Evolutionary conservation across 345 rosid species (phyloP).

Genomic region (Arabis hirsuta): DNA sequence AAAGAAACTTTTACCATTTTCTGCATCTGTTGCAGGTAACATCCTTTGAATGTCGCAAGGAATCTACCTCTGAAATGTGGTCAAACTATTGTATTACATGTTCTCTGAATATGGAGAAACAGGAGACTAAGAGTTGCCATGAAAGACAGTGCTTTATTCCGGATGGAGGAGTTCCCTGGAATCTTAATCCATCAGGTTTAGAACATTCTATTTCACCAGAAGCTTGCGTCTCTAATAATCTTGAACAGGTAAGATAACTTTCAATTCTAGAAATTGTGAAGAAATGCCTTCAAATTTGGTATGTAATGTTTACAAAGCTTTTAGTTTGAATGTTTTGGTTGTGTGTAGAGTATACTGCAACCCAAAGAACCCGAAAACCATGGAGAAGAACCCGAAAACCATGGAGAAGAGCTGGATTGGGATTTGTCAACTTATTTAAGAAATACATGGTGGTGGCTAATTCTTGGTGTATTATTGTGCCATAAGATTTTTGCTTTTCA

Average conservation of each 20-base stretch:
- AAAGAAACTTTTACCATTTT: neutral
- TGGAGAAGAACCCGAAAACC: conserved; percentile 24
- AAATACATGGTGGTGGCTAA: conserved; percentile 59
- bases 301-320: conserved; percentile 12
- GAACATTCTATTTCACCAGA: conserved; percentile 38
- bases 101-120: conserved; percentile 15
- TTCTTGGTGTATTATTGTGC: conserved; percentile 49
- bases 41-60: conserved; percentile 35
- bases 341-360: conserved; percentile 47
- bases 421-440: conserved; percentile 41
- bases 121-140: neutral
- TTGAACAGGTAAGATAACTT: conserved; percentile 44
- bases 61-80: conserved; percentile 8
- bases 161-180: conserved; percentile 15
- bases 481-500: conserved; percentile 42
- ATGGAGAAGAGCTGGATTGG: conserved; percentile 29
- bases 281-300: conserved; percentile 1
- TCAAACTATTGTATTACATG: conserved; percentile 22
- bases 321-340: conserved; percentile 35
- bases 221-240: conserved; percentile 32
- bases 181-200: conserved; percentile 24
- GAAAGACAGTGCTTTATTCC: no score
- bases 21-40: conserved; percentile 13
- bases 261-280: neutral
- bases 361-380: conserved; percentile 25